Conservation (phyloP, 371 early-diverging fungal genomes). For the Rhizopus microsporus region DNA sequence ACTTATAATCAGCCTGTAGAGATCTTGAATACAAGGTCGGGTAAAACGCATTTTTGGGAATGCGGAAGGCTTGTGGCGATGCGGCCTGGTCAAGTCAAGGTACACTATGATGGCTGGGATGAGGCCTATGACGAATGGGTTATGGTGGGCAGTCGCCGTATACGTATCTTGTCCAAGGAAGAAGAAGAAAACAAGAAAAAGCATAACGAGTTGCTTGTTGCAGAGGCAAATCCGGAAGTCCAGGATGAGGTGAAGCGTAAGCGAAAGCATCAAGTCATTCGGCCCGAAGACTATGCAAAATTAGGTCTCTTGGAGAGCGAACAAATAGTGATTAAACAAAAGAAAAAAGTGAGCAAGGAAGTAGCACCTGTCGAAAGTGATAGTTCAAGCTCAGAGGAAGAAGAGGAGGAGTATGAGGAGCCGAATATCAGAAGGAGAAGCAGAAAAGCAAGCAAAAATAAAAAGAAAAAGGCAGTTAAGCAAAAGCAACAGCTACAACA, state of each 20-base stretch:
- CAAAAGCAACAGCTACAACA: background rate
- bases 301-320: slow-evolving; percentile 32
- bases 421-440: background rate
- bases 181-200: slow-evolving; percentile 1
- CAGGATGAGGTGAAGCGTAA: slow-evolving; percentile 37
- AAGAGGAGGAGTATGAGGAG: background rate
- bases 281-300: slow-evolving; percentile 39
- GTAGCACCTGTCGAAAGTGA: background rate
- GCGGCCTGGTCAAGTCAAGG: slow-evolving; percentile 48
- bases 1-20: slow-evolving; percentile 35
- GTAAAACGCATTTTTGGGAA: slow-evolving; percentile 47
- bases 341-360: slow-evolving; percentile 3
- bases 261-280: slow-evolving; percentile 31
- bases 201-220: slow-evolving; percentile 18
- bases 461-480: slow-evolving; percentile 5
- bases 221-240: slow-evolving; percentile 43
- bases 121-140: slow-evolving; percentile 66
- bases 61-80: slow-evolving; percentile 51
- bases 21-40: slow-evolving; percentile 35
- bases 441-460: background rate
- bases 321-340: slow-evolving; percentile 1
- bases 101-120: slow-evolving; percentile 65
- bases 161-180: slow-evolving; percentile 18
- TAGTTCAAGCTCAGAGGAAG: background rate
- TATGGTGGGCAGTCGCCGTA: slow-evolving; percentile 58